Conservation (phyloP, 169 alveolate species). For the Perkinsus chesapeaki region DNA sequence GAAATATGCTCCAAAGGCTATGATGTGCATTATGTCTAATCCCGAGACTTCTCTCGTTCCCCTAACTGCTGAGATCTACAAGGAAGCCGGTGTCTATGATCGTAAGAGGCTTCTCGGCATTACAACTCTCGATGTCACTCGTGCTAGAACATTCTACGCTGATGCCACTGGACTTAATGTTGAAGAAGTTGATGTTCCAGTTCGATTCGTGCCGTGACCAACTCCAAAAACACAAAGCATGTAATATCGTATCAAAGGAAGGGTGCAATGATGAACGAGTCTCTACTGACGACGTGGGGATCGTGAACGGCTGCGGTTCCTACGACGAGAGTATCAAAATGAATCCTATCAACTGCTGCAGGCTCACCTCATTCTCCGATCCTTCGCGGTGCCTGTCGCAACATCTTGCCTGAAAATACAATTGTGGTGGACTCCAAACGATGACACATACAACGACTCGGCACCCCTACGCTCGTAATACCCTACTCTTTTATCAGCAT, state of each 20-base stretch:
- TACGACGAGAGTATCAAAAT: neutral
- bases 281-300: neutral
- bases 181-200: neutral
- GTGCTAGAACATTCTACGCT: slow-evolving; percentile 3
- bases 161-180: neutral
- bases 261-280: neutral
- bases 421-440: neutral
- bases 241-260: neutral
- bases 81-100: slow-evolving; percentile 6
- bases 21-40: neutral
- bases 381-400: neutral
- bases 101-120: slow-evolving; percentile 7
- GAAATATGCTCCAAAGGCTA: neutral
- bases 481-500: neutral
- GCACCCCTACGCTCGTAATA: slow-evolving; percentile 3
- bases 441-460: neutral
- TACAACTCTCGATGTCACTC: slow-evolving; percentile 12
- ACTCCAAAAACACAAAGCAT: neutral
- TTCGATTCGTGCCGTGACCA: neutral
- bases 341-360: neutral
- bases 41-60: slow-evolving; percentile 11
- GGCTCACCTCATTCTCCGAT: neutral
- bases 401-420: neutral
- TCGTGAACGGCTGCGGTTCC: neutral
- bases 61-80: slow-evolving; percentile 1